Evolutionary conservation across 768 basidiomycete genomes (phyloP), one percentile per base, ranked within the genome.

Genomic region (Boletus pseudo-olivaceus): DNA sequence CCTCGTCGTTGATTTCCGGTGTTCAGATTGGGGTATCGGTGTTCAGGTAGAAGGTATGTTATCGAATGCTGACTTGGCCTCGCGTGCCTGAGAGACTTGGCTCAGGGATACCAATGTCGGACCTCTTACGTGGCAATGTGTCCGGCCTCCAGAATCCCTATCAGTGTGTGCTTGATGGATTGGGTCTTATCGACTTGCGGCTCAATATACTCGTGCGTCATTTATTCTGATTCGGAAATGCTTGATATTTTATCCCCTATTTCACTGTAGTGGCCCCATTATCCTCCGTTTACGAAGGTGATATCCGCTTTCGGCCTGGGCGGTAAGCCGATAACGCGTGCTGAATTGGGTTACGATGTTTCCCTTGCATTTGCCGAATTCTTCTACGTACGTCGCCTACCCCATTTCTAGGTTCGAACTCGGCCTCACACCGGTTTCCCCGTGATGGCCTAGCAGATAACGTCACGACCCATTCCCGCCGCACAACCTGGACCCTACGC

Each of bases 341-440:
- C 58, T 27, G 55, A 49, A 54, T 56, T 67, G 48, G 66, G 66
- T 47, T 64, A 66, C 10, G 65, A 67, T 23, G 67, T 64, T 32
- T 59, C 66, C 42, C 59, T 67, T 41, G 67, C 66, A 9, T 67
- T 67, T 58, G 64, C 67, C 49, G 67, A 67, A 27, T 64, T 67
- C n/a, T 58, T 68, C 54, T 64, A 57, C 35, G 66, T 67, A 60
- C 49, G 67, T 62, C 10, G 10, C 35, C 29, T 19, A 29, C 27
- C 43, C 17, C 29, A 7, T 32, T 47, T 57, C 49, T 33, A 38
- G 29, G 29, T 26, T 42, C 15, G 17, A 20, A 9, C n/a, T 26
- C 26, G 46, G 43, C 39, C 54, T 59, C 41, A 63, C 49, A 12
- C 45, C 9, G 39, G 19, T 15, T 41, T 23, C 26, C 11, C n/a